phyloP scores from a whole-genome alignment of 2,329 filamentous ascomycete genomes.

The Sclerotinia minor region DNA sequence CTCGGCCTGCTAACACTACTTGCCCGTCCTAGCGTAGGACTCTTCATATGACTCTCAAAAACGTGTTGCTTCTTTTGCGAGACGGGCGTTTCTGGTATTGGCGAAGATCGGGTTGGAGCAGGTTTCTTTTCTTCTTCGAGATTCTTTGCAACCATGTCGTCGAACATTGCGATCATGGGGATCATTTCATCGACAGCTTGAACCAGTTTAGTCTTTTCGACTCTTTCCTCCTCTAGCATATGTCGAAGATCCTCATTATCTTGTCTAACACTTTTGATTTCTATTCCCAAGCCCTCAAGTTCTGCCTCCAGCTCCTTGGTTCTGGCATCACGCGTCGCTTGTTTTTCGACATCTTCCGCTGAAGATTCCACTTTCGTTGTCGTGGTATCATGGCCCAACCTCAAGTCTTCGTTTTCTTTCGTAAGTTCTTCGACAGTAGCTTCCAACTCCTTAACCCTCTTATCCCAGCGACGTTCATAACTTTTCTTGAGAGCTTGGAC shows the following conservation, averaged over 20 bases:
- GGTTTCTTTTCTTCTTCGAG: slow-evolving; percentile 20
- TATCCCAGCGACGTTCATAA: slow-evolving; percentile 86
- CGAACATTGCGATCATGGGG: slow-evolving; percentile 56
- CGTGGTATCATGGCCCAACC: slow-evolving; percentile 58
- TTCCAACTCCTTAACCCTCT: slow-evolving; percentile 80
- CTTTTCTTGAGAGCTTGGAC: slow-evolving; percentile 83
- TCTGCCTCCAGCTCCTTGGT: slow-evolving; percentile 75
- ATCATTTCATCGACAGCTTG: slow-evolving; percentile 83
- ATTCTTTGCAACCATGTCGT: slow-evolving; percentile 41
- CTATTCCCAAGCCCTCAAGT: slow-evolving; percentile 70
- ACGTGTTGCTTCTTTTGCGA: slow-evolving; percentile 26
- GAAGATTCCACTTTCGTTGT: slow-evolving; percentile 55
- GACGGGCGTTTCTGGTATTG: slow-evolving; percentile 35
- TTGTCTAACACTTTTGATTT: slow-evolving; percentile 66
- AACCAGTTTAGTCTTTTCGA: slow-evolving; percentile 83
- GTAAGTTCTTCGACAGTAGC: slow-evolving; percentile 65
- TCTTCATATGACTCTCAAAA: slow-evolving; percentile 33
- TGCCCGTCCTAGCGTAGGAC: slow-evolving; percentile 45
- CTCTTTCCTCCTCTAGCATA: slow-evolving; percentile 70
- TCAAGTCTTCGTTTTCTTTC: slow-evolving; percentile 74
- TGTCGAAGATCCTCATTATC: slow-evolving; percentile 67
- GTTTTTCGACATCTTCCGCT: slow-evolving; percentile 60
- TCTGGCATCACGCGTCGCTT: slow-evolving; percentile 70
- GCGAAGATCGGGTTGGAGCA: slow-evolving; percentile 17
- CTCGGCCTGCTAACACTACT: slow-evolving; percentile 57